Evolutionary conservation across 441 rosid genomes (phyloP).

Genomic region (Gossypium lobatum): DNA sequence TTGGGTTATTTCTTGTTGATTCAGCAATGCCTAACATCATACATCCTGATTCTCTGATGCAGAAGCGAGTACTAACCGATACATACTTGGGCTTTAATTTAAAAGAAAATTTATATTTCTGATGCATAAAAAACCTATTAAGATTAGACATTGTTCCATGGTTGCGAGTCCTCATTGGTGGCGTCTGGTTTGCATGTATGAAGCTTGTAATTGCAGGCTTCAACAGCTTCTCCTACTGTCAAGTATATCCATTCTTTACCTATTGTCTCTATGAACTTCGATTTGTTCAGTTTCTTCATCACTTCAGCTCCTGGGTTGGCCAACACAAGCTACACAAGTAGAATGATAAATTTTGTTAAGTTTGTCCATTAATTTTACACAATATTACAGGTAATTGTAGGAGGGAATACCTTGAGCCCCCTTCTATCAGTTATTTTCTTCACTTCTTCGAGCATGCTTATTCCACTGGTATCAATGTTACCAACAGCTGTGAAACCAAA

Average conservation of each 20-base stretch:
- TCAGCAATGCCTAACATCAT: background rate
- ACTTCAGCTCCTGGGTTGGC: constrained; percentile 96
- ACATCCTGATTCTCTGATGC: constrained; percentile 6
- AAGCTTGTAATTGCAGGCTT: constrained; percentile 75
- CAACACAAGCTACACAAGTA: constrained; percentile 50
- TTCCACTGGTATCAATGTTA: constrained; percentile 92
- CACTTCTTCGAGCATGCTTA: constrained; percentile 86
- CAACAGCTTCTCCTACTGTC: constrained; percentile 88
- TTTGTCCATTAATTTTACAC: background rate
- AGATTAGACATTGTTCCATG: constrained; percentile 43
- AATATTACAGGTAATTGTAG: background rate
- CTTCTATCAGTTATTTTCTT: constrained; percentile 58
- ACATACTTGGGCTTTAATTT: constrained; percentile 7
- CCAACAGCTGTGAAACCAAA: constrained; percentile 59
- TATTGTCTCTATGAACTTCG: constrained; percentile 55
- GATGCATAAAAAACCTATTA: background rate
- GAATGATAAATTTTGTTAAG: background rate
- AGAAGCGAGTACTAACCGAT: background rate
- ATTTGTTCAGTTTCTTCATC: constrained; percentile 77
- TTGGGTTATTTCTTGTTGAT: background rate
- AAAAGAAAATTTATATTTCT: background rate
- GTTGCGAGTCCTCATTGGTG: constrained; percentile 28
- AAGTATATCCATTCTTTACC: constrained; percentile 78
- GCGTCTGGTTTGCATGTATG: constrained; percentile 41
- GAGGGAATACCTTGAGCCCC: constrained; percentile 49